Base-by-base conservation (phyloP, 2,329 filamentous ascomycete genomes). In the Tolypocladium endophyticum region DNA sequence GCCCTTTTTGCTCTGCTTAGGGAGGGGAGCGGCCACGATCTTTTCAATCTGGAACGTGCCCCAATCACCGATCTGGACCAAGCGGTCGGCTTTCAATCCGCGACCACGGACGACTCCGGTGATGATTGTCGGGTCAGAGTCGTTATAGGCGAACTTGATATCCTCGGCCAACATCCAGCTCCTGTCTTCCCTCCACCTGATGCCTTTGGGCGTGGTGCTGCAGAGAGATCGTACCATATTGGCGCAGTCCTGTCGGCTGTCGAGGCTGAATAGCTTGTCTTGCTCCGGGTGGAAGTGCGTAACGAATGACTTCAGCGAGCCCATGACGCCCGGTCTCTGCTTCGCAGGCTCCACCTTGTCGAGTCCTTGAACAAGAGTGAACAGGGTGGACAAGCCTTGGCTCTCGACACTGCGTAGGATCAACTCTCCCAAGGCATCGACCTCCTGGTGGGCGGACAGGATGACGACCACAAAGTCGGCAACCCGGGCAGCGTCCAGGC, bases 121-220 rank as follows among this genome's bases (percentile, higher is more conserved):
- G 50, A 99, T 71, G 9, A 92, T 77, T 11, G 90, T 88, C 50
- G 86, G 77, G n/a, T 83, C 80, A 1, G 80, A 78, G 14, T 80
- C 80, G 5, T 76, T 79, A 35, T 83, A 79, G 14, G 84, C 81
- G 81, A 92, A 96, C 65, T 83, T 76, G 58, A 96, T 79, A 35
- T 92, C 83, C 64, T 99, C 94, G 5, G 93, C 85, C 60, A 96
- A 77, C 87, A 99, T 90, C 90, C 94, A 99, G 67, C 92, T 96
- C 66, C 94, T 84, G 64, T 96, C 91, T 58, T 99, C 94, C 67
- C 94, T 85, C 94, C 94, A 99, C 63, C 87, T 80, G n/a, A 99
- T 84, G 0, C 94, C 94, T 76, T 96, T 97, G 14, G 94, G 93
- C 52, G 88, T 92, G 41, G 89, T 91, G 64, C 87, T 96, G 79